These are phyloP conservation scores for Paraleonurus japonicus DNA, from an alignment of 257 asterid genomes.

Conservation along the genomic window DNA sequence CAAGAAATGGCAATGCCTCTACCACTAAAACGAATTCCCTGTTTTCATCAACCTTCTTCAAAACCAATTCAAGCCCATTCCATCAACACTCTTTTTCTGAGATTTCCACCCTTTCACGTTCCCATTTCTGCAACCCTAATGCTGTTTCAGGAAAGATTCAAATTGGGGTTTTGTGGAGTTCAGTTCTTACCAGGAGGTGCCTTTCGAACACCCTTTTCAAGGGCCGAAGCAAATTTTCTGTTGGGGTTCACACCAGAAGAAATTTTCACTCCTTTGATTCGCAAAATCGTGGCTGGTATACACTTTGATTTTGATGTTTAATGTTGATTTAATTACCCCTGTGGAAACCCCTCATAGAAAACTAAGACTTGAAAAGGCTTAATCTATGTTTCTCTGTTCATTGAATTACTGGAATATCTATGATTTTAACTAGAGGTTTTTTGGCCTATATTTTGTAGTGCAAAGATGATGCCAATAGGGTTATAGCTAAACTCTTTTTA, in stretches of 20 bases:
- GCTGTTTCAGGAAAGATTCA: slow-evolving; percentile 30
- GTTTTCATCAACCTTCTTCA: slow-evolving; percentile 19
- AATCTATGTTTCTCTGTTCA: neutral
- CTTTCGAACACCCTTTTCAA: slow-evolving; percentile 27
- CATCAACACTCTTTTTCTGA: slow-evolving; percentile 20
- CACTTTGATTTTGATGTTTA: neutral
- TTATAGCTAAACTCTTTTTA: neutral
- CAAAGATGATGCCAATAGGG: neutral
- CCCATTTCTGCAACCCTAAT: slow-evolving; percentile 12
- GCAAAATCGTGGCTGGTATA: slow-evolving; percentile 41
- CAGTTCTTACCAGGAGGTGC: slow-evolving; percentile 22
- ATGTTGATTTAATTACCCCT: neutral
- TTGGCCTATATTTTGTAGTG: neutral
- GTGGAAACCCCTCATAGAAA: neutral
- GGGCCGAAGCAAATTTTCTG: slow-evolving; percentile 27
- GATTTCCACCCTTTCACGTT: slow-evolving; percentile 31
- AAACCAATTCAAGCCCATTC: slow-evolving; percentile 23
- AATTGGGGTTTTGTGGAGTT: slow-evolving; percentile 22
- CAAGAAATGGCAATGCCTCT: slow-evolving; percentile 30
- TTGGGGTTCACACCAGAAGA: slow-evolving; percentile 17
- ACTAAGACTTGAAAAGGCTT: neutral
- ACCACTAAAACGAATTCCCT: too few species aligned
- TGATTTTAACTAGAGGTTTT: neutral
- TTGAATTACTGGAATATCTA: neutral
- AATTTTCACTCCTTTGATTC: slow-evolving; percentile 45